Percentiles rank a stretch among this genome's conserved stretches.
phyloP scores from a whole-genome alignment of 352 stramenopile genomes.

The Stramenopiles sp. region DNA sequence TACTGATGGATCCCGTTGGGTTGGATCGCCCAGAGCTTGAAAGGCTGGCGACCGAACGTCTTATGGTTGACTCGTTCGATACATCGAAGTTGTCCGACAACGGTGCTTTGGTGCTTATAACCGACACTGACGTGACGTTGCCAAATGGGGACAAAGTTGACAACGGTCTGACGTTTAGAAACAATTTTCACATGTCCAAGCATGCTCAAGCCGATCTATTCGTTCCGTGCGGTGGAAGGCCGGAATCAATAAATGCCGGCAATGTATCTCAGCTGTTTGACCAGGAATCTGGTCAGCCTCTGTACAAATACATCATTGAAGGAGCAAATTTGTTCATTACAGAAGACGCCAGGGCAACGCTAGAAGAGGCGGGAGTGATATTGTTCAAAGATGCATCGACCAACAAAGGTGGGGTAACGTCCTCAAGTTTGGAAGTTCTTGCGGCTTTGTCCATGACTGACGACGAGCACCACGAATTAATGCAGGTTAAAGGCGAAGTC shows the following conservation, averaged over 20 bases:
- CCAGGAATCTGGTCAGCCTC: conserved; percentile 43
- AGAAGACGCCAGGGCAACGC: conserved; percentile 65
- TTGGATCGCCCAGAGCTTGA: conserved; percentile 21
- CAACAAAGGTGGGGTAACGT: conserved; percentile 66
- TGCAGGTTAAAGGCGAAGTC: conserved; percentile 32
- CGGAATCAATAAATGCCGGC: conserved; percentile 77
- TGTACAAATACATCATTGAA: conserved; percentile 73
- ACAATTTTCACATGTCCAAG: conserved; percentile 78
- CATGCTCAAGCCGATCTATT: conserved; percentile 86
- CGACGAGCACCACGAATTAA: too few relatives aligned
- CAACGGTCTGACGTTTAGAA: conserved; percentile 88
- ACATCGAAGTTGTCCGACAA: conserved; percentile 20
- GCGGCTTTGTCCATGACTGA: too few relatives aligned
- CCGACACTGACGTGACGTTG: conserved; percentile 42
- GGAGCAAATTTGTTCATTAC: conserved; percentile 92
- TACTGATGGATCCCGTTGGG: conserved; percentile 21
- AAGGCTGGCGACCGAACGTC: conserved; percentile 17
- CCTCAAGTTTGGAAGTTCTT: too few relatives aligned
- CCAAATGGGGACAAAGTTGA: conserved; percentile 46
- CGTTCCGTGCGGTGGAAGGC: conserved; percentile 79
- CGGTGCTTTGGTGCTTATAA: conserved; percentile 41
- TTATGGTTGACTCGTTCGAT: conserved; percentile 27
- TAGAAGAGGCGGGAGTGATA: conserved; percentile 81
- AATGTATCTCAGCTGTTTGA: conserved; percentile 74
- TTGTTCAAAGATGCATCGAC: conserved; percentile 91